Evolutionary conservation across 2,329 filamentous ascomycete species (phyloP), one percentile per base, ranked within the genome.

Genomic region (Epicoccum nigrum): DNA sequence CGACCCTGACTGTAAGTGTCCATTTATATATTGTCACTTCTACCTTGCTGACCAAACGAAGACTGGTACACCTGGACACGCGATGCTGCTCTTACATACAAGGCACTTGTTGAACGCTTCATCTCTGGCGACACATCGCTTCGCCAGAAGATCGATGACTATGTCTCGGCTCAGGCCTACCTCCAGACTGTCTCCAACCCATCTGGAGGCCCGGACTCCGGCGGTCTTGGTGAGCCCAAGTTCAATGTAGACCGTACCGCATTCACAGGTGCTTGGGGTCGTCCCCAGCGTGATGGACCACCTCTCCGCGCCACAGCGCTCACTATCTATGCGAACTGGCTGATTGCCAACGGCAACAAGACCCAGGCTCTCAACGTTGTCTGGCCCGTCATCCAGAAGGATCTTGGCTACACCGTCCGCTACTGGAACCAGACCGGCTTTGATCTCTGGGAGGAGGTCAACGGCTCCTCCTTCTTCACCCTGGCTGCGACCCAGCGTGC

Each of bases 381-480:
- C 34, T 92, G 88, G 88, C 89, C 89, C 2, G 77, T 93, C 44
- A 83, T 92, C 38, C 78, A 80, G 39, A 93, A 92, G 60, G 90
- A 94, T 63, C 79, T 95, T 27, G 81, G 80, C 35, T 94, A 93
- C 57, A 85, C 90, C 6, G 81, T 85, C 1, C 83, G 90, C 65
- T 89, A 90, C 75, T 82, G 80, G 76, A 83, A 81, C 54, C 74
- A 79, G 45, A 80, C 80, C 4, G 80, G 79, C 4, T 94, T 85
- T 64, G 90, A 95, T 69, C 80, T 95, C 3, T 94, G 90, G 90
- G 90, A 94, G 69, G 90, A 94, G 70, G 83, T 92, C 12, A 77
- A 79, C 19, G 88, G 89, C 32, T 86, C 83, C 17, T 92, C 88
- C 0, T 94, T 92, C 77, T 95, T 93, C 73, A 94, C 90, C 1